These are phyloP conservation scores for Lasiodiplodia hormozganensis DNA, from an alignment of 2,329 filamentous ascomycete genomes.

Conservation along the genomic window DNA sequence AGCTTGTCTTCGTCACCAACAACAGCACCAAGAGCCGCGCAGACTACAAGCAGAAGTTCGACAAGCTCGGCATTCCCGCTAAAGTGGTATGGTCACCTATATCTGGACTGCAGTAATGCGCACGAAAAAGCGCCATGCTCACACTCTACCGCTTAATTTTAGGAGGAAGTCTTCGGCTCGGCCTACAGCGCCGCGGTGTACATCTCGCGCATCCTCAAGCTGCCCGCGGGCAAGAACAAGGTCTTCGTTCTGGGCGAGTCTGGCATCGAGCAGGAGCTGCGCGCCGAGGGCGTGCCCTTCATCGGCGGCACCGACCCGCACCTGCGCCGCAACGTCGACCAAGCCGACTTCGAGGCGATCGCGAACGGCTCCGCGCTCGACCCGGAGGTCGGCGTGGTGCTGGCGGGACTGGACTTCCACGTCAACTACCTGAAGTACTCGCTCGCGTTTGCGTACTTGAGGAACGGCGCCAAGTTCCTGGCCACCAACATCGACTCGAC, in stretches of 20 bases:
- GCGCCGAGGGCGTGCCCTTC: conserved; percentile 77
- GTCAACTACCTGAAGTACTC: conserved; percentile 93
- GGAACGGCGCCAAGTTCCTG: conserved; percentile 81
- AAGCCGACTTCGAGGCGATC: conserved; percentile 80
- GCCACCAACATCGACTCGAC: conserved; percentile 95
- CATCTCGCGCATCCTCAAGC: conserved; percentile 87
- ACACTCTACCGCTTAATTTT: conserved; percentile 3
- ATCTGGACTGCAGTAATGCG: conserved; percentile 22
- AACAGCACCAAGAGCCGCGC: conserved; percentile 96
- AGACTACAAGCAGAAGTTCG: conserved; percentile 93
- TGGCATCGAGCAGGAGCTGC: conserved; percentile 89
- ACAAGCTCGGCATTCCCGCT: conserved; percentile 78
- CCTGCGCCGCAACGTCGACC: conserved; percentile 77
- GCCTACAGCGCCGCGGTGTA: conserved; percentile 96
- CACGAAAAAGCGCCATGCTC: background rate
- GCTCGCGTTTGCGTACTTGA: conserved; percentile 84
- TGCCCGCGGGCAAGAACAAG: conserved; percentile 81
- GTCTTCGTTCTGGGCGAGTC: conserved; percentile 92
- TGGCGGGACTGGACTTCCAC: conserved; percentile 91
- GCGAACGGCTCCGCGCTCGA: conserved; percentile 78
- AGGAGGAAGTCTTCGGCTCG: conserved; percentile 95
- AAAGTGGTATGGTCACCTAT: conserved; percentile 58
- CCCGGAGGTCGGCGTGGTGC: conserved; percentile 85
- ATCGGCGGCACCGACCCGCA: conserved; percentile 86
- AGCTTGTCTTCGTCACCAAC: conserved; percentile 95